Conservation (phyloP, 2,329 filamentous ascomycete genomes). For the Biscogniauxia mediterranea region DNA sequence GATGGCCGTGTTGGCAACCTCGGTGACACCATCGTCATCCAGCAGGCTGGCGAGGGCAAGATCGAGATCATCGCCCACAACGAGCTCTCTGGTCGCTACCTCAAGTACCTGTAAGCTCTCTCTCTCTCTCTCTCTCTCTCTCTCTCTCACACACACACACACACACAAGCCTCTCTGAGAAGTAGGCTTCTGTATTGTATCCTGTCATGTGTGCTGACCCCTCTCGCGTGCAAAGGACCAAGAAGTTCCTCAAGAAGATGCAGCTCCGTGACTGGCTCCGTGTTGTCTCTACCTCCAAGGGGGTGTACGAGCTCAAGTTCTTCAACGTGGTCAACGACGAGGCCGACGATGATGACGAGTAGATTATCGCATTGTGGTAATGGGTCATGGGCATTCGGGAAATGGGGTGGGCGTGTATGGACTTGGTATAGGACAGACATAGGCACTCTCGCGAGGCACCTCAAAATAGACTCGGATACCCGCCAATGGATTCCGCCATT, state of each 20-base stretch:
- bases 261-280: slow-evolving; percentile 99
- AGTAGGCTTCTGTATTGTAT: too few species aligned
- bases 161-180: too few species aligned
- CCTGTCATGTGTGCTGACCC: too few species aligned
- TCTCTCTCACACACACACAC: too few species aligned
- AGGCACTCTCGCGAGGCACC: slow-evolving; percentile 16
- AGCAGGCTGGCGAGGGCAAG: slow-evolving; percentile 92
- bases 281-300: slow-evolving; percentile 95
- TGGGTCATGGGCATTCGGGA: slow-evolving; percentile 10
- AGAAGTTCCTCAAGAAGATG: slow-evolving; percentile 99
- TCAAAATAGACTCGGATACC: slow-evolving; percentile 24
- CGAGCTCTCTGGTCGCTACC: slow-evolving; percentile 96
- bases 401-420: slow-evolving; percentile 12
- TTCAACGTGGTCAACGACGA: slow-evolving; percentile 99
- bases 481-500: slow-evolving; percentile 15
- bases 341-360: slow-evolving; percentile 97
- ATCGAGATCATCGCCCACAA: slow-evolving; percentile 97
- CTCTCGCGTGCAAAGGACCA: slow-evolving; percentile 63
- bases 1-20: slow-evolving; percentile 98
- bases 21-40: slow-evolving; percentile 87
- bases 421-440: slow-evolving; percentile 19
- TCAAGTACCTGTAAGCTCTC: slow-evolving; percentile 92
- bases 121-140: slow-evolving; percentile 28
- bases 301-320: slow-evolving; percentile 99
- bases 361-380: slow-evolving; percentile 45